Evolutionary conservation across 345 rosid species (phyloP).

Genomic region (Salix purpurea): DNA sequence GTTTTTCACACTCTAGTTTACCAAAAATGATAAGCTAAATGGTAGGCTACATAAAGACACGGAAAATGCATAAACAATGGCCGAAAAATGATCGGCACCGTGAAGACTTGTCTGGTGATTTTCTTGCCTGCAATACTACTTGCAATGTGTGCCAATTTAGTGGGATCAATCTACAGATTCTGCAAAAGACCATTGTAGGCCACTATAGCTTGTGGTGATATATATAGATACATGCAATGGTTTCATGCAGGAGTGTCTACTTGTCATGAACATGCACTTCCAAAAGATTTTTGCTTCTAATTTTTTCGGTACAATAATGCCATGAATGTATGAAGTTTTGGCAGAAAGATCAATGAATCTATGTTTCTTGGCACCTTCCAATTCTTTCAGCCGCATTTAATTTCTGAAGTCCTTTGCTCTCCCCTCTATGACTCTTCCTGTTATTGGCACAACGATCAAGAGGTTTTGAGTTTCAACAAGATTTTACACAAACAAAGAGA

Average conservation of each 20-base stretch:
- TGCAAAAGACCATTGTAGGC: background rate
- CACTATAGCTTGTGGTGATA: background rate
- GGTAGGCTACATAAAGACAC: background rate
- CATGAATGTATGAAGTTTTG: background rate
- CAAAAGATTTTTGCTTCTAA: background rate
- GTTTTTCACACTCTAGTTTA: too few relatives aligned
- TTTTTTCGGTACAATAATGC: background rate
- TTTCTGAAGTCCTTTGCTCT: background rate
- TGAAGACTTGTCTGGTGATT: background rate
- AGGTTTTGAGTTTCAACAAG: background rate
- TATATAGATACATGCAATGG: background rate
- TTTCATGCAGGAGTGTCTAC: background rate
- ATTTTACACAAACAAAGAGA: background rate
- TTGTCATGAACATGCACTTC: background rate
- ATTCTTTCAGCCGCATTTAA: background rate
- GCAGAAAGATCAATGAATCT: background rate
- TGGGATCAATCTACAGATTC: background rate
- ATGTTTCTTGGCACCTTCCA: slow-evolving; percentile 3
- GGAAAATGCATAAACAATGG: background rate
- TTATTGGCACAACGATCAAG: slow-evolving; percentile 6
- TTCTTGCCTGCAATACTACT: background rate
- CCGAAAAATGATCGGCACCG: background rate
- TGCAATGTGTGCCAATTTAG: slow-evolving; percentile 1
- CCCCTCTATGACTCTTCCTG: background rate
- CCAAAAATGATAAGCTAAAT: too few relatives aligned